Evolutionary conservation across 352 stramenopile species (phyloP), one percentile per base, ranked within the genome.

Genomic region (Globisporangium cylindrosporum): DNA sequence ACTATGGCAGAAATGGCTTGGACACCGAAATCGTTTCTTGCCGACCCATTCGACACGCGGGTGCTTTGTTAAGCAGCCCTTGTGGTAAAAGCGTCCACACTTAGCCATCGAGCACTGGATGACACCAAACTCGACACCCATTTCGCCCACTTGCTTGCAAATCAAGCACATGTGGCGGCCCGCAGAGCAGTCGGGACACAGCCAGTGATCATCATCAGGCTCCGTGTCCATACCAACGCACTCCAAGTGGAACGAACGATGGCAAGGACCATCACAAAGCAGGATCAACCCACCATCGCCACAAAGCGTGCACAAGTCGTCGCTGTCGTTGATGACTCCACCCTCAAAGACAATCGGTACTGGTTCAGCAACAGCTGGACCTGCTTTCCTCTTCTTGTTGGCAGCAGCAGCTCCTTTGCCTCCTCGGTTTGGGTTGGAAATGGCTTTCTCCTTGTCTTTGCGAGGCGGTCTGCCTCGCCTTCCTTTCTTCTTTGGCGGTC

Each of bases 81-180:
- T 91, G 76, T 98, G 93, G 78, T 98, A 97, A 67, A 97, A 98
- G n/a, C 93, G 80, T 20, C 93, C 93, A 64, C 93, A 98, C 69
- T 95, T 97, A 24, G 87, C 87, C 66, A 97, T 89, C 18, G 91
- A 94, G 66, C 92, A 98, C 72, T 96, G 90, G 1, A 89, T 92
- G 8, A 98, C 92, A 41, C 92, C 91, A 73, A 93, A 95, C 70
- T 97, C 88, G 1, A 80, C 83, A 32, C 88, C 88, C 87, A 96
- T 95, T 69, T 96, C 89, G 41, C 91, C 91, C 0, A 96, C 89
- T 73, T 97, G 82, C 68, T 94, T 95, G 73, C 93, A 98, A 56
- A 97, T 87, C 68, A 98, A 66, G 61, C 93, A 98, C 83, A 96
- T 95, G 70, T 97, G 89, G n/a, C 89, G 90, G 22, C 91, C 90